Conservation (phyloP, 2,329 filamentous ascomycete species). For the Ophiocordyceps unilateralis region DNA sequence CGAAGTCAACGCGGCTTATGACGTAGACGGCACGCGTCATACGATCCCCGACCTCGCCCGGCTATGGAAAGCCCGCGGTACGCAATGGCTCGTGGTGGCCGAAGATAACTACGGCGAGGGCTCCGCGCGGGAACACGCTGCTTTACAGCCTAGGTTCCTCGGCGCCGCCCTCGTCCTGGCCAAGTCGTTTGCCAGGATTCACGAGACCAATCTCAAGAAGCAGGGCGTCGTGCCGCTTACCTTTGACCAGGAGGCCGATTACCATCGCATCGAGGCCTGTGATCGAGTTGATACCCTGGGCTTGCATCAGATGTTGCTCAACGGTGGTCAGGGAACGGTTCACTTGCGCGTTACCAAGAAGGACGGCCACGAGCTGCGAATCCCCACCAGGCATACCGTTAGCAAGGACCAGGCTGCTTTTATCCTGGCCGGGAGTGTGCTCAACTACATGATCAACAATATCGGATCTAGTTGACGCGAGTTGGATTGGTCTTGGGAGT, state of each 20-base stretch:
- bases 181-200: slow-evolving; percentile 81
- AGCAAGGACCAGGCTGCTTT: slow-evolving; percentile 83
- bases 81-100: slow-evolving; percentile 84
- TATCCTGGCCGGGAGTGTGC: slow-evolving; percentile 79
- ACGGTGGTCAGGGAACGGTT: slow-evolving; percentile 63
- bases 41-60: slow-evolving; percentile 79
- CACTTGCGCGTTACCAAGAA: slow-evolving; percentile 46
- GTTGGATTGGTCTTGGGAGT: no score
- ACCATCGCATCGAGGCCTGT: slow-evolving; percentile 65
- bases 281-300: slow-evolving; percentile 74
- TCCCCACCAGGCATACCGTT: slow-evolving; percentile 75
- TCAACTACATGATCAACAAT: slow-evolving; percentile 73
- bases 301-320: slow-evolving; percentile 62
- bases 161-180: slow-evolving; percentile 69
- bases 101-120: slow-evolving; percentile 97
- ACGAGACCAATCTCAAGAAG: slow-evolving; percentile 94
- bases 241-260: slow-evolving; percentile 76
- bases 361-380: slow-evolving; percentile 44
- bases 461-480: slow-evolving; percentile 6
- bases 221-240: slow-evolving; percentile 92
- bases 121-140: slow-evolving; percentile 75
- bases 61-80: slow-evolving; percentile 60
- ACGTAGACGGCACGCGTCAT: slow-evolving; percentile 55
- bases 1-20: slow-evolving; percentile 85
- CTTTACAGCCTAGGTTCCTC: slow-evolving; percentile 78